A percentile compares a stretch with the other conserved stretches of the same genome.
These are phyloP conservation scores for Carex scoparia DNA, from an alignment of 176 grass and related monocot genomes.

Conservation along the genomic window DNA sequence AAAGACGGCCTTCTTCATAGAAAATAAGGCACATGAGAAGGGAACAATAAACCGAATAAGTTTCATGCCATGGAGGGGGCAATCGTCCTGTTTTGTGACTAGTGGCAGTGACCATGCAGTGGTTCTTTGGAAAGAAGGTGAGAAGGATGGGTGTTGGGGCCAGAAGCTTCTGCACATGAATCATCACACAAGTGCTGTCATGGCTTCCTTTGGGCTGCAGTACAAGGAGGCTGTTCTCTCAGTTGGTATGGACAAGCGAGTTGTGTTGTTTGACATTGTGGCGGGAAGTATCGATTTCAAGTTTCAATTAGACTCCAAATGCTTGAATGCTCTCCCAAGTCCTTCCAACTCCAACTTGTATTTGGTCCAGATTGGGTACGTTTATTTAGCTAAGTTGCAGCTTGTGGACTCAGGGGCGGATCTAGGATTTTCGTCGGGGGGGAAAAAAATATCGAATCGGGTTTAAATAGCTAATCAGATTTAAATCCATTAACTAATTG, in stretches of 20 bases:
- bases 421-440: no score
- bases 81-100: slow-evolving; percentile 47
- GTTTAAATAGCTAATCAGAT: no score
- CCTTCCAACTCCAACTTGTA: slow-evolving; percentile 81
- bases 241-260: slow-evolving; percentile 75
- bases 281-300: slow-evolving; percentile 65
- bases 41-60: slow-evolving; percentile 86
- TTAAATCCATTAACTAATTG: no score
- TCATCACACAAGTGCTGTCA: slow-evolving; percentile 75
- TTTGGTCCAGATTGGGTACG: slow-evolving; percentile 90
- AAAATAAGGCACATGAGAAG: slow-evolving; percentile 64
- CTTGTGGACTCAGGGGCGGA: no score
- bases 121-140: slow-evolving; percentile 69
- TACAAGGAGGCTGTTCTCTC: slow-evolving; percentile 76
- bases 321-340: slow-evolving; percentile 84
- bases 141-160: slow-evolving; percentile 51
- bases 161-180: slow-evolving; percentile 54
- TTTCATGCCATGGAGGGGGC: slow-evolving; percentile 87
- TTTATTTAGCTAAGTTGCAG: not conserved
- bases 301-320: slow-evolving; percentile 70
- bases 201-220: slow-evolving; percentile 74
- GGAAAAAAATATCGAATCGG: no score
- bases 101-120: slow-evolving; percentile 82
- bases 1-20: slow-evolving; percentile 70
- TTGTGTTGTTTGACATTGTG: slow-evolving; percentile 65